Conservation (phyloP, 148 eudicot species). For the Polygonum maritimum region DNA sequence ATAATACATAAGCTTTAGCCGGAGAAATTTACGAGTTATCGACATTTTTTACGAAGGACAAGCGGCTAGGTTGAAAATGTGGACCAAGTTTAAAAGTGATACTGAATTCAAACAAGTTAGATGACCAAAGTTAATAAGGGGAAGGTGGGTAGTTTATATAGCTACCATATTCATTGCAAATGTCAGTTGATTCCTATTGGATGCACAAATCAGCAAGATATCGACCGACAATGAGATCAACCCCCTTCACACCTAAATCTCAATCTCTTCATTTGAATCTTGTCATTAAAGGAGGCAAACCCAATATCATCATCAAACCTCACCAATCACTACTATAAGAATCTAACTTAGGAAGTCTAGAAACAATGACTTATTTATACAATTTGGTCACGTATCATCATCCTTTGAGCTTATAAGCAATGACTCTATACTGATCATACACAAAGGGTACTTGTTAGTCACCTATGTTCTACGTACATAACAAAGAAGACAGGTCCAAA, state of each 20-base stretch:
- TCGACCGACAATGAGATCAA: too few species aligned
- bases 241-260: too few species aligned
- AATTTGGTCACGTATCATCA: too few species aligned
- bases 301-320: neutral
- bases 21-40: neutral
- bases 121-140: neutral
- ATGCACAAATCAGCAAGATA: too few species aligned
- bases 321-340: too few species aligned
- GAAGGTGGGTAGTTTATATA: neutral
- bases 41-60: neutral
- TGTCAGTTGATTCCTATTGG: neutral
- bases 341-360: too few species aligned
- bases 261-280: neutral
- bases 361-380: too few species aligned
- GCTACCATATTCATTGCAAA: slow-evolving; percentile 8
- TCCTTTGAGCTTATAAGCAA: too few species aligned
- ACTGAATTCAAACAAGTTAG: neutral
- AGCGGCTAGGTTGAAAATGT: neutral
- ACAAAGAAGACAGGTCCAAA: too few species aligned
- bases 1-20: neutral
- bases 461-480: too few species aligned
- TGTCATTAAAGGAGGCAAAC: neutral
- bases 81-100: neutral
- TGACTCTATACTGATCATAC: too few species aligned
- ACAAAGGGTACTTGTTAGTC: too few species aligned